Evolutionary conservation across 2,329 filamentous ascomycete species (phyloP).

Genomic region (Stagonosporopsis vannaccii): DNA sequence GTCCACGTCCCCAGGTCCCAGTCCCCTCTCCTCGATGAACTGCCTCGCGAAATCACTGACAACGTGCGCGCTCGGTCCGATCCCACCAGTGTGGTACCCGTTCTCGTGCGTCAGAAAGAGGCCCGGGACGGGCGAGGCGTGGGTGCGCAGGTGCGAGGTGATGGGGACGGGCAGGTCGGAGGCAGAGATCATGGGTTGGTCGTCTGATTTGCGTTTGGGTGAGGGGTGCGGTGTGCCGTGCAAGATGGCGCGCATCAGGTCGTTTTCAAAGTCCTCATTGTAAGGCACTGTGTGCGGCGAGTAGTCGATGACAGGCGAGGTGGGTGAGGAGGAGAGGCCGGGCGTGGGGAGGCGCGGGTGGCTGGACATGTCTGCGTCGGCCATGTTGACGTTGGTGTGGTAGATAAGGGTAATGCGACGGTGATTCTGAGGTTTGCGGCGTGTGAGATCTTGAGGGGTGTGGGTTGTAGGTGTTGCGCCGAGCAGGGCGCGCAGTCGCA

Average conservation of each 20-base stretch:
- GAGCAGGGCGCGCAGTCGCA: neutral
- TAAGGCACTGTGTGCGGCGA: conserved; percentile 55
- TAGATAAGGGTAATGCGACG: neutral
- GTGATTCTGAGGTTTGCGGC: too few species aligned
- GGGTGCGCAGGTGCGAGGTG: conserved; percentile 52
- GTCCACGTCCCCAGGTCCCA: conserved; percentile 38
- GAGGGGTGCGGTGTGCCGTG: conserved; percentile 38
- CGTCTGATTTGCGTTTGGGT: conserved; percentile 30
- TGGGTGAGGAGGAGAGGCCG: conserved; percentile 35
- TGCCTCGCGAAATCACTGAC: conserved; percentile 48
- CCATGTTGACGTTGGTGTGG: conserved; percentile 18
- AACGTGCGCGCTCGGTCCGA: conserved; percentile 49
- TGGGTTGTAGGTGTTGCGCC: conserved; percentile 5
- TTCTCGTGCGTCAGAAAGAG: conserved; percentile 55
- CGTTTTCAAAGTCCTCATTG: conserved; percentile 55
- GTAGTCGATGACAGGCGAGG: conserved; percentile 48
- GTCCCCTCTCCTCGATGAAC: conserved; percentile 49
- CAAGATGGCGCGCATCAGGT: conserved; percentile 51
- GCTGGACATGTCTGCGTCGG: conserved; percentile 32
- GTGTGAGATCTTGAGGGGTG: neutral
- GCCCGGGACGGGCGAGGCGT: conserved; percentile 53
- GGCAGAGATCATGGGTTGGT: conserved; percentile 38
- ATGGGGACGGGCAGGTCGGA: conserved; percentile 53
- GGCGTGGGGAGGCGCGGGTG: conserved; percentile 44
- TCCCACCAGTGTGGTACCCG: conserved; percentile 59